A percentile compares a stretch with the other conserved stretches of the same genome.
Conservation (phyloP, 2,329 filamentous ascomycete genomes). For the Myriosclerotinia curreyana region DNA sequence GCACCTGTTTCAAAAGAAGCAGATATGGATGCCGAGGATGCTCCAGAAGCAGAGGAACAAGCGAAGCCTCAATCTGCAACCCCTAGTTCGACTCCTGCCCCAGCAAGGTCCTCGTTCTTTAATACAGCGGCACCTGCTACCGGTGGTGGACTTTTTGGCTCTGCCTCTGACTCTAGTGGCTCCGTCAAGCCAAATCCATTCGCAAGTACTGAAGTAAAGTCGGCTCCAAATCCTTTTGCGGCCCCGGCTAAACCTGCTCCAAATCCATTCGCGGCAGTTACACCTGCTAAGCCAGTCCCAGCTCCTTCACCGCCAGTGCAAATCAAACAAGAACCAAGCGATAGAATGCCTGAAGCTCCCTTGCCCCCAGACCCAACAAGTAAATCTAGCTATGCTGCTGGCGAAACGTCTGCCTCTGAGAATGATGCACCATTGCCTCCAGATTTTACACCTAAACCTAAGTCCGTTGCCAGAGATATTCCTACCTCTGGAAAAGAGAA, state of each 20-base stretch:
- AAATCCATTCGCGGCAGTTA: slow-evolving; percentile 28
- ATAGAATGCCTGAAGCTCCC: slow-evolving; percentile 40
- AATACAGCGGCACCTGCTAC: slow-evolving; percentile 23
- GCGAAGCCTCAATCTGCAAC: slow-evolving; percentile 29
- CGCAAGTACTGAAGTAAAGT: slow-evolving; percentile 20
- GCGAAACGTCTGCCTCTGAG: slow-evolving; percentile 44
- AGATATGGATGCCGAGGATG: slow-evolving; percentile 47
- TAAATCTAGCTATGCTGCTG: slow-evolving; percentile 38
- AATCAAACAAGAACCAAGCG: slow-evolving; percentile 34
- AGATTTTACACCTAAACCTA: slow-evolving; percentile 37
- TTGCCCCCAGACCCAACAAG: slow-evolving; percentile 46
- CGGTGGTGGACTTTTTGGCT: slow-evolving; percentile 27
- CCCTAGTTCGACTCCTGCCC: slow-evolving; percentile 31
- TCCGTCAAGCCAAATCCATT: slow-evolving; percentile 25
- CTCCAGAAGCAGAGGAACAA: slow-evolving; percentile 23
- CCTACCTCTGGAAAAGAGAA: slow-evolving; percentile 17
- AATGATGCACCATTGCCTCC: slow-evolving; percentile 45
- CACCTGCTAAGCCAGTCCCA: slow-evolving; percentile 19
- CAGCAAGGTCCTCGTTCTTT: slow-evolving; percentile 30
- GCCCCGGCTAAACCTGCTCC: slow-evolving; percentile 14
- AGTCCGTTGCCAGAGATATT: slow-evolving; percentile 7
- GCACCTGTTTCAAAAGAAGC: slow-evolving; percentile 46
- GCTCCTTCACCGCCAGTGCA: slow-evolving; percentile 27
- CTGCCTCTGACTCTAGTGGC: slow-evolving; percentile 24
- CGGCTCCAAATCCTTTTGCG: slow-evolving; percentile 12